These are phyloP conservation scores for Calvatia gigantea DNA, from an alignment of 768 basidiomycete species.

Conservation along the genomic window DNA sequence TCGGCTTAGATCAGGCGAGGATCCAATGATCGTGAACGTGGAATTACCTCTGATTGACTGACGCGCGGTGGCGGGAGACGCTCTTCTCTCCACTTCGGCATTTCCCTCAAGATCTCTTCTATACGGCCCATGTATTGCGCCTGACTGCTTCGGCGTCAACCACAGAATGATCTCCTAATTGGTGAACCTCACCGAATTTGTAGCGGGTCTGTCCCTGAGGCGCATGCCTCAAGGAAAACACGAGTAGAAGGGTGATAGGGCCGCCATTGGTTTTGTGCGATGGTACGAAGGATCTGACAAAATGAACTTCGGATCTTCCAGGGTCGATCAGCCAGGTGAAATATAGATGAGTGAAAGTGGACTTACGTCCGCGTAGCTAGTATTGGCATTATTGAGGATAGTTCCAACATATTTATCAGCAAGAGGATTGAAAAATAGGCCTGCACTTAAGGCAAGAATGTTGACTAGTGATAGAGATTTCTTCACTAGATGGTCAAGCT, in stretches of 20 bases:
- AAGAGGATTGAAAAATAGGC: constrained; percentile 61
- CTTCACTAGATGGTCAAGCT: constrained; percentile 50
- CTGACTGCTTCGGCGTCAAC: constrained; percentile 32
- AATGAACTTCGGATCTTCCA: constrained; percentile 65
- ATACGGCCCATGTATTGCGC: constrained; percentile 56
- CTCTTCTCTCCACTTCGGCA: constrained; percentile 70
- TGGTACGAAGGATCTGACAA: constrained; percentile 57
- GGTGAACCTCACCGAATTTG: constrained; percentile 44
- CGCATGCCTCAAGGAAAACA: constrained; percentile 56
- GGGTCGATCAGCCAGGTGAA: not conserved
- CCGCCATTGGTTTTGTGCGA: constrained; percentile 62
- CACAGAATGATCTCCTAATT: not conserved
- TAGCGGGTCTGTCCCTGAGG: constrained; percentile 51
- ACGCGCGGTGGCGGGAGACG: constrained; percentile 85
- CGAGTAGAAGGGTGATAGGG: constrained; percentile 58
- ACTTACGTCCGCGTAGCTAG: constrained; percentile 80
- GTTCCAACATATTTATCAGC: constrained; percentile 67
- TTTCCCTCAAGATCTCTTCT: constrained; percentile 47
- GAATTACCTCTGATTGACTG: constrained; percentile 67
- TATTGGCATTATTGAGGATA: constrained; percentile 73
- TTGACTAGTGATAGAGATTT: constrained; percentile 69
- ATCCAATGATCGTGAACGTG: not conserved
- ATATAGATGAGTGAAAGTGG: constrained; percentile 3
- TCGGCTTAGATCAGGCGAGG: not conserved
- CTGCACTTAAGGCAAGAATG: constrained; percentile 62